These are phyloP conservation scores for Rubroshorea leprosula DNA, from an alignment of 345 rosid species.

Conservation along the genomic window DNA sequence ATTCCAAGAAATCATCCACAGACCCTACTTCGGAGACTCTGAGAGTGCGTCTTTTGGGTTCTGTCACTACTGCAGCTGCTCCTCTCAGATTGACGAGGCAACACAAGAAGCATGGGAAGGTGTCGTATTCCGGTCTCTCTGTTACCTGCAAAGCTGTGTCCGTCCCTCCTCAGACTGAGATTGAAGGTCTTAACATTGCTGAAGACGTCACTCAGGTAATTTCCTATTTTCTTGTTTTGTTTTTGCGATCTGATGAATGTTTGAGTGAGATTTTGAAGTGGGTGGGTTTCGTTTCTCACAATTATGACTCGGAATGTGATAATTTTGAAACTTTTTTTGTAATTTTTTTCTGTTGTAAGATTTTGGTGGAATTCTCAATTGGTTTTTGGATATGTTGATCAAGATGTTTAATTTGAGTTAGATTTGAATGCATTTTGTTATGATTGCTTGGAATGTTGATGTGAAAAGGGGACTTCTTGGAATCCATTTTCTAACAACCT, in stretches of 20 bases:
- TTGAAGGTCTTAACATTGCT: slow-evolving; percentile 80
- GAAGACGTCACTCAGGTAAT: slow-evolving; percentile 72
- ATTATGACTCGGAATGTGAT: not conserved
- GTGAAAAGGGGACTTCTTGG: no score
- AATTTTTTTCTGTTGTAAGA: not conserved
- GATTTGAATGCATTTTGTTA: no score
- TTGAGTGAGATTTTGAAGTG: slow-evolving; percentile 4
- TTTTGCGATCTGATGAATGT: not conserved
- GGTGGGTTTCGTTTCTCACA: slow-evolving; percentile 5
- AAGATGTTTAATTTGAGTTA: no score
- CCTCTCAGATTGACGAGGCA: slow-evolving; percentile 23
- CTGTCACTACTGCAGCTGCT: slow-evolving; percentile 13
- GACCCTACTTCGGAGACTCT: slow-evolving; percentile 16
- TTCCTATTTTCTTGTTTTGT: not conserved
- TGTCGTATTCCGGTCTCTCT: slow-evolving; percentile 28
- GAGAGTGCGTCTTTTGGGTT: slow-evolving; percentile 21
- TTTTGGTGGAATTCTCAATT: not conserved
- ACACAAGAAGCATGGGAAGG: slow-evolving; percentile 15
- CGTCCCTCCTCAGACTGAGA: slow-evolving; percentile 43
- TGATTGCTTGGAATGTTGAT: no score
- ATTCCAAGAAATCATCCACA: slow-evolving; percentile 17
- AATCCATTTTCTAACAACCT: not conserved
- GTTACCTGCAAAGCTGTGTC: slow-evolving; percentile 66
- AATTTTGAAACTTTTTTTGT: not conserved
- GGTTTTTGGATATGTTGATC: no score